phyloP scores from a whole-genome alignment of 2,329 filamentous ascomycete species.

The Colletotrichum sojae region DNA sequence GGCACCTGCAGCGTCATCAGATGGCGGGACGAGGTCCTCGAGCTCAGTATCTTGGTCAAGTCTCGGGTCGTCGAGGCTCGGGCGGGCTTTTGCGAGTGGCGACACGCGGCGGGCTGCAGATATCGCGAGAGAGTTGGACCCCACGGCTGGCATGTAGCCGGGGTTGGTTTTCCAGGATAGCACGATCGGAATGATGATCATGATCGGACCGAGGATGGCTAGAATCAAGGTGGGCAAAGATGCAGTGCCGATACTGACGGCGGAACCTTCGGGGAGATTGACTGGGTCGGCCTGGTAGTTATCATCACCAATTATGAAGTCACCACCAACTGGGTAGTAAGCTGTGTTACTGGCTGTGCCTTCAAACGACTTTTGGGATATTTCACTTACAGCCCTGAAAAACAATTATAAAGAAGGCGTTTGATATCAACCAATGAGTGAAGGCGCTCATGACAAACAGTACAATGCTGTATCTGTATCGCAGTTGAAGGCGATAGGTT shows the following conservation, averaged over 20 bases:
- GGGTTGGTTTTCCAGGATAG: neutral
- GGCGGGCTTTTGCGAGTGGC: neutral
- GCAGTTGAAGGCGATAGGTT: neutral
- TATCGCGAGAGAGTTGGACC: neutral
- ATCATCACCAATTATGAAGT: neutral
- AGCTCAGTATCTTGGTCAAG: neutral
- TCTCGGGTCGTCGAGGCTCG: too few relatives aligned
- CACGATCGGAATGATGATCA: neutral
- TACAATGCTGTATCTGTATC: neutral
- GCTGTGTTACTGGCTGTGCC: neutral
- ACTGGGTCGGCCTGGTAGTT: neutral
- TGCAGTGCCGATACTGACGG: neutral
- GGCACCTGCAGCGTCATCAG: neutral
- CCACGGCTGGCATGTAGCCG: constrained; percentile 2
- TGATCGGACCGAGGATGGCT: neutral
- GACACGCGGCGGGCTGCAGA: neutral
- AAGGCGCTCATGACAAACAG: neutral
- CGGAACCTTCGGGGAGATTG: neutral
- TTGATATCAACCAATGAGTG: neutral
- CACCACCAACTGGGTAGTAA: neutral
- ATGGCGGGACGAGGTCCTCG: neutral
- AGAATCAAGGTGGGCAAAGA: neutral
- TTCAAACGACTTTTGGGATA: too few relatives aligned
- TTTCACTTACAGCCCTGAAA: neutral
- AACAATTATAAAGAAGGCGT: neutral